phyloP scores from a whole-genome alignment of 495 filamentous ascomycete species.

The Daldinia childiae region DNA sequence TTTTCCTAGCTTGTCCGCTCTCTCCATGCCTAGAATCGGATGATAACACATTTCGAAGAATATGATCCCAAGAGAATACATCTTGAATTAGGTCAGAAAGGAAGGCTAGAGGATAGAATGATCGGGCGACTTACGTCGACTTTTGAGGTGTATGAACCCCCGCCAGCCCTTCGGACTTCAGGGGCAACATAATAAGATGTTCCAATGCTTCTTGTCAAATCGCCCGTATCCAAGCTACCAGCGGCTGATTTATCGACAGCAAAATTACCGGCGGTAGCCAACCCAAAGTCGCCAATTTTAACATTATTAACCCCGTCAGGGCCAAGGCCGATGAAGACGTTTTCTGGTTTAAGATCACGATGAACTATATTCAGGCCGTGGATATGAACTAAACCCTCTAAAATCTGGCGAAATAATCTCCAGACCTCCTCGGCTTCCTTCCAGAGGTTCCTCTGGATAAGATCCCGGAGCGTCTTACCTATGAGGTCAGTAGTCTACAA shows the following conservation, averaged over 20 bases:
- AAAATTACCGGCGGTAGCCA: constrained; percentile 89
- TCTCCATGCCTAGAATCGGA: constrained; percentile 86
- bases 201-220: constrained; percentile 87
- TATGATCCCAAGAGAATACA: constrained; percentile 97
- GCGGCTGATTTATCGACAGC: constrained; percentile 70
- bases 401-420: constrained; percentile 89
- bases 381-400: constrained; percentile 91
- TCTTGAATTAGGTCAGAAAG: constrained; percentile 58
- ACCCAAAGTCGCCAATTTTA: constrained; percentile 94
- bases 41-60: constrained; percentile 97
- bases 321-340: constrained; percentile 79
- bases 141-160: constrained; percentile 86
- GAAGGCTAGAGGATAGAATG: neutral
- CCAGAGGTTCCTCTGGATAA: constrained; percentile 80
- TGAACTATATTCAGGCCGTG: constrained; percentile 94
- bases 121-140: constrained; percentile 76
- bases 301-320: constrained; percentile 83
- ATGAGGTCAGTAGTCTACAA: constrained; percentile 5
- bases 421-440: constrained; percentile 80
- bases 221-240: constrained; percentile 59
- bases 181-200: constrained; percentile 95
- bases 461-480: constrained; percentile 82
- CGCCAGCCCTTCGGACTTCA: constrained; percentile 78
- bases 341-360: constrained; percentile 97
- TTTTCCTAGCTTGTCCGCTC: constrained; percentile 75